Evolutionary conservation across 257 asterid genomes (phyloP).

Genomic region (Solanum chmielewskii): DNA sequence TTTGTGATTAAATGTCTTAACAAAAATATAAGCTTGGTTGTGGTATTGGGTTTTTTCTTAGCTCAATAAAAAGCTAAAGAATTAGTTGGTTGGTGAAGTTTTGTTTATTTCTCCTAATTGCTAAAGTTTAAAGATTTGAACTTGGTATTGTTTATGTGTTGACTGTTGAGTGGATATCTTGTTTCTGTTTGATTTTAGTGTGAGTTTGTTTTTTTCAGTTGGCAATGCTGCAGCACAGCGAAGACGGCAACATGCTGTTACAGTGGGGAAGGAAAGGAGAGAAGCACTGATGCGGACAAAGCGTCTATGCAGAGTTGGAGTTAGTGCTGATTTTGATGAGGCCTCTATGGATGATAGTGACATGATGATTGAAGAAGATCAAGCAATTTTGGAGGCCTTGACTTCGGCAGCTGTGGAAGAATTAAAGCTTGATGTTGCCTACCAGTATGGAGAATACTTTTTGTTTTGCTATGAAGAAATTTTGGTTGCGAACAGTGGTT

Average conservation of each 20-base stretch:
- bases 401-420: constrained; percentile 60
- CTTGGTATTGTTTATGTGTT: neutral
- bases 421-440: constrained; percentile 45
- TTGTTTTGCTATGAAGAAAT: neutral
- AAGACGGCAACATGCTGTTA: constrained; percentile 71
- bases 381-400: constrained; percentile 58
- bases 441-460: constrained; percentile 49
- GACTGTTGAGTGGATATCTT: neutral
- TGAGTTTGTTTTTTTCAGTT: constrained; percentile 30
- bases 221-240: constrained; percentile 74
- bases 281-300: constrained; percentile 82
- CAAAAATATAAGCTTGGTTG: neutral
- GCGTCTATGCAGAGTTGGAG: constrained; percentile 75
- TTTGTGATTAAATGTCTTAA: neutral
- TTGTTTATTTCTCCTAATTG: neutral
- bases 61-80: neutral
- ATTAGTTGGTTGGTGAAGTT: neutral
- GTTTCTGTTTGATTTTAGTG: neutral
- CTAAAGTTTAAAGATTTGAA: neutral
- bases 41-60: neutral
- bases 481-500: neutral
- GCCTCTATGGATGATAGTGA: constrained; percentile 31
- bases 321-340: constrained; percentile 31
- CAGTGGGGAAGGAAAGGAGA: constrained; percentile 80
- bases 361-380: constrained; percentile 70